Evolutionary conservation across 108 stramenopile genomes (phyloP).

Genomic region (Cyclotella choctawhatcheeana): DNA sequence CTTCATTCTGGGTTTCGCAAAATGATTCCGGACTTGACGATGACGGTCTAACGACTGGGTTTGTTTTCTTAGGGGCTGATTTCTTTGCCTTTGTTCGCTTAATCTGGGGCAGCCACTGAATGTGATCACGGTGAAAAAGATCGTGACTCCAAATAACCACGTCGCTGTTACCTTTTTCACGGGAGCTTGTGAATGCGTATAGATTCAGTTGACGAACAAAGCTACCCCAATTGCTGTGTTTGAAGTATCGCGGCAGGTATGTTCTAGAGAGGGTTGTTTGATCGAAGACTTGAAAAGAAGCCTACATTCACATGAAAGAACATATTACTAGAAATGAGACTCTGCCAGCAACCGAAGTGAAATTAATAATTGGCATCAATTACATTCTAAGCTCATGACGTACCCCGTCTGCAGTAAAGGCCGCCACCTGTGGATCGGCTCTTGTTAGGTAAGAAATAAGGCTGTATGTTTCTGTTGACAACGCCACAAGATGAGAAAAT

Average conservation of each 20-base stretch:
- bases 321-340: no score
- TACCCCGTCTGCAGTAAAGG: slow-evolving; percentile 21
- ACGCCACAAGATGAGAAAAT: no score
- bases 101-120: slow-evolving; percentile 1
- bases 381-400: no score
- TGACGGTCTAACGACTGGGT: not conserved
- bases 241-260: slow-evolving; percentile 15
- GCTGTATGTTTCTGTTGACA: slow-evolving; percentile 2
- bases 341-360: no score
- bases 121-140: slow-evolving; percentile 9
- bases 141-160: slow-evolving; percentile 15
- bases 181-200: slow-evolving; percentile 11
- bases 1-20: not conserved
- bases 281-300: slow-evolving; percentile 20
- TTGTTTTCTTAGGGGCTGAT: not conserved
- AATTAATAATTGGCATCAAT: no score
- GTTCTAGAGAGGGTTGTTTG: slow-evolving; percentile 6
- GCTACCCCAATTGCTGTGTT: slow-evolving; percentile 4
- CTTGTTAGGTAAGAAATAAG: slow-evolving; percentile 14
- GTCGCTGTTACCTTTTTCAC: slow-evolving; percentile 1
- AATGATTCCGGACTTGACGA: not conserved
- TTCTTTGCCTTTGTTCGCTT: slow-evolving; percentile 5
- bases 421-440: slow-evolving; percentile 7
- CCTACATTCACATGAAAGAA: no score
- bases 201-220: slow-evolving; percentile 15